Evolutionary conservation across 2,329 filamentous ascomycete species (phyloP).

Genomic region (Alternaria ventricosa): DNA sequence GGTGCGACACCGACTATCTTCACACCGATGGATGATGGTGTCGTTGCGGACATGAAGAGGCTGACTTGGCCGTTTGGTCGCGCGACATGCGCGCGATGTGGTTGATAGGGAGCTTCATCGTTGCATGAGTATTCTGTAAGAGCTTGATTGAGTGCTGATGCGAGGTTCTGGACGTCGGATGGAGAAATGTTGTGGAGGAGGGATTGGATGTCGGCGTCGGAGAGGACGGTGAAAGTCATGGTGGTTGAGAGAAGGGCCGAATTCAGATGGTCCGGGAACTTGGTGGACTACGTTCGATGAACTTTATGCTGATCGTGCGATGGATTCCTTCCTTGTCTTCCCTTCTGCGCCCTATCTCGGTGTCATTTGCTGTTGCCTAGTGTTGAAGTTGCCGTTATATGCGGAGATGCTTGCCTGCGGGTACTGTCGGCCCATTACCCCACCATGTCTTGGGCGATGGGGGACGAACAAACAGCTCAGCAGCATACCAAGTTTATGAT

Average conservation of each 20-base stretch:
- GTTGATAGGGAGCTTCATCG: conserved; percentile 48
- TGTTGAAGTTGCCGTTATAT: neutral
- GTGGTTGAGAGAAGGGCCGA: neutral
- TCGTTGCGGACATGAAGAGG: conserved; percentile 76
- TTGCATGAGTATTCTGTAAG: conserved; percentile 36
- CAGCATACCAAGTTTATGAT: neutral
- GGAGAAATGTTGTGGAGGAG: conserved; percentile 45
- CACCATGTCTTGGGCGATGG: neutral
- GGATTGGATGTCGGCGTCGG: conserved; percentile 31
- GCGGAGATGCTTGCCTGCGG: neutral
- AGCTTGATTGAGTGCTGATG: conserved; percentile 24
- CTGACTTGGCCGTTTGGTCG: conserved; percentile 60
- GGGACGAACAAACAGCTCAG: neutral
- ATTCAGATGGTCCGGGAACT: neutral
- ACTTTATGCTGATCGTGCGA: no score
- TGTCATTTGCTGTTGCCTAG: neutral
- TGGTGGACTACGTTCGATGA: neutral
- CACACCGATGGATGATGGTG: conserved; percentile 68
- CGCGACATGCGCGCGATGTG: conserved; percentile 50
- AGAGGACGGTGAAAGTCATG: conserved; percentile 23
- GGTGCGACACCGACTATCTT: conserved; percentile 70
- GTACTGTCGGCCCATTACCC: neutral
- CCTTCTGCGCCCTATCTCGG: neutral
- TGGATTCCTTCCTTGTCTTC: neutral
- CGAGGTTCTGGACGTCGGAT: neutral